phyloP scores from a whole-genome alignment of 352 stramenopile genomes.

The Pseudoperonospora humuli region DNA sequence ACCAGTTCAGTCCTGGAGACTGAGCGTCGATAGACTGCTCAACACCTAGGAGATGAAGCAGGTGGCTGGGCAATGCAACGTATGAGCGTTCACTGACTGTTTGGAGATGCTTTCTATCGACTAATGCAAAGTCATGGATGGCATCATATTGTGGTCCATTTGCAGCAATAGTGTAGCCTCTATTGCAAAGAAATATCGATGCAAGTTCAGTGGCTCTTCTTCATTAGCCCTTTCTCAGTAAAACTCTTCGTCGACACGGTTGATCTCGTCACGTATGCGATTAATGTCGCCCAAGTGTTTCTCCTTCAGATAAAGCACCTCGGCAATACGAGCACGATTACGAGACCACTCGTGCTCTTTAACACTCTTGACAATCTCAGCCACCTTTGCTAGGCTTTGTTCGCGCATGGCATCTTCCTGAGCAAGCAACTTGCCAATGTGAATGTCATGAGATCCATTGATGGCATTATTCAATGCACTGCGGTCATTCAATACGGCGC shows the following conservation, averaged over 20 bases:
- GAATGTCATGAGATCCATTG: constrained; percentile 87
- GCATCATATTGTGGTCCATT: too few species aligned
- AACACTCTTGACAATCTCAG: constrained; percentile 46
- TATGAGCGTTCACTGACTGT: too few species aligned
- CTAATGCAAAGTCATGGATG: too few species aligned
- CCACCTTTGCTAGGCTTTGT: constrained; percentile 66
- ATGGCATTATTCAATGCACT: constrained; percentile 84
- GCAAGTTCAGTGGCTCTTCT: too few species aligned
- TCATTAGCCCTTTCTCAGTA: too few species aligned
- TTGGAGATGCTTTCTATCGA: too few species aligned
- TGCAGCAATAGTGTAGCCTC: too few species aligned
- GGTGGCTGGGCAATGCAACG: too few species aligned
- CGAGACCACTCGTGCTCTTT: constrained; percentile 67
- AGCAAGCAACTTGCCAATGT: constrained; percentile 84
- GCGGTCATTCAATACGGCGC: constrained; percentile 71
- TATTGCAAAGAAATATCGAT: background rate
- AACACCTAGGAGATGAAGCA: too few species aligned
- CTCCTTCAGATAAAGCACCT: constrained; percentile 70
- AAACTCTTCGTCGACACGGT: constrained; percentile 69
- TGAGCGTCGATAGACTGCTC: too few species aligned
- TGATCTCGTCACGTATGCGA: constrained; percentile 65
- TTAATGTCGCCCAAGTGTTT: constrained; percentile 57
- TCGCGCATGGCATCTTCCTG: constrained; percentile 82
- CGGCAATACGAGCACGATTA: constrained; percentile 62
- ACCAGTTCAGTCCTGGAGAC: too few species aligned